Evolutionary conservation across 176 grass and related monocot genomes (phyloP).

Genomic region (bread wheat (Triticum aestivum)): IWGSC_CS_RefSeq_v2.1 NC_057801.1:31928576-31929075

Average conservation of each 20-base stretch:
- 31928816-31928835: conserved; percentile 29
- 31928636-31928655: conserved; percentile 48
- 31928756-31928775: conserved; percentile 32
- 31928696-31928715: conserved; percentile 43
- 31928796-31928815: conserved; percentile 26
- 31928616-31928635: conserved; percentile 45
- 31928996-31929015: no score
- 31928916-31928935: no score
- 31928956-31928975: no score
- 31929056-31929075: no score
- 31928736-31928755: conserved; percentile 15
- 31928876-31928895: neutral
- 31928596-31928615: conserved; percentile 58
- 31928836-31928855: no score
- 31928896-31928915: conserved; percentile 18
- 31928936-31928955: no score
- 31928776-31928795: conserved; percentile 35
- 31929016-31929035: no score
- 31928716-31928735: neutral
- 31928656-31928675: conserved; percentile 45
- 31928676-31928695: conserved; percentile 54
- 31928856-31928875: no score
- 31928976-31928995: no score
- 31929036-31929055: no score
- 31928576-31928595: conserved; percentile 7